Evolutionary conservation across 2,329 filamentous ascomycete genomes (phyloP).

Genomic region (Trichoderma atroviride): DNA sequence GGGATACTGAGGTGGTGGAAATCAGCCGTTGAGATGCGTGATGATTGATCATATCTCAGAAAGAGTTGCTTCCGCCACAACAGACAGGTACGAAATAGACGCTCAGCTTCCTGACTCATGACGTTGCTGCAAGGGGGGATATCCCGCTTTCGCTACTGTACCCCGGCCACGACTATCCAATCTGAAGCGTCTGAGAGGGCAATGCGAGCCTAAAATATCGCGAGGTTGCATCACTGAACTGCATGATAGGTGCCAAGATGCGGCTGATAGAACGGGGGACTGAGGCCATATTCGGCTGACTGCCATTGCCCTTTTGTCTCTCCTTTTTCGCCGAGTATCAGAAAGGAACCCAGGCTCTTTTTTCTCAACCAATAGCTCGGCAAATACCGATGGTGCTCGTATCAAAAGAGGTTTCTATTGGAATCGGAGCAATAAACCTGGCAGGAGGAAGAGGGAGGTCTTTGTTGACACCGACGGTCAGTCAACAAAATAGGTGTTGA

Average conservation of each 20-base stretch:
- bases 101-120: neutral
- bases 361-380: neutral
- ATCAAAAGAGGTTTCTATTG: neutral
- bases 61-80: neutral
- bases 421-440: neutral
- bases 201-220: neutral
- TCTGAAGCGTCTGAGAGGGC: neutral
- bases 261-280: neutral
- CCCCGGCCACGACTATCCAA: neutral
- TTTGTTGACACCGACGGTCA: no score
- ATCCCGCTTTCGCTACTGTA: neutral
- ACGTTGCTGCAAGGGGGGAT: neutral
- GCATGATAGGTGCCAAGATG: neutral
- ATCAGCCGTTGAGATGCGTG: neutral
- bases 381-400: neutral
- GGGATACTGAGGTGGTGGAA: neutral
- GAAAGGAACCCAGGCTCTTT: neutral
- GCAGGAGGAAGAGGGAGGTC: neutral
- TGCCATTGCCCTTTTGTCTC: neutral
- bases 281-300: neutral
- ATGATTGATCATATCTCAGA: neutral
- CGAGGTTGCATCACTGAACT: neutral
- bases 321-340: neutral
- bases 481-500: neutral
- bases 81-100: neutral